Evolutionary conservation across 805 yeast species (phyloP).

Genomic region (Wickerhamomyces strasburgensis): DNA sequence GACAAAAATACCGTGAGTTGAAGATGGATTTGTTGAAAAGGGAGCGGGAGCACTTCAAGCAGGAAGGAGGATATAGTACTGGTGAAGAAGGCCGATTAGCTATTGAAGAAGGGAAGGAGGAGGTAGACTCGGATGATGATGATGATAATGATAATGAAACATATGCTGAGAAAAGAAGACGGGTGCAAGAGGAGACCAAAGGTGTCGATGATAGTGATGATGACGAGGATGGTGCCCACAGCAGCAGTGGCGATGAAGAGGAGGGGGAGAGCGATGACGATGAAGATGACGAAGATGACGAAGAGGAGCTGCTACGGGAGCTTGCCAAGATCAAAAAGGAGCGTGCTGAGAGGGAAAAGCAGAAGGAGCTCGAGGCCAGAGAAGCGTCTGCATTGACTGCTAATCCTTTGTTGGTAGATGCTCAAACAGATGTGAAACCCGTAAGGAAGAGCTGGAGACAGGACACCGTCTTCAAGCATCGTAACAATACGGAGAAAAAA

Average conservation of each 20-base stretch:
- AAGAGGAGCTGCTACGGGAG: conserved; percentile 39
- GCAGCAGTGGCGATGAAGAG: conserved; percentile 31
- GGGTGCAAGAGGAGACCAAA: conserved; percentile 29
- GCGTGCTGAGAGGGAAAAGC: conserved; percentile 24
- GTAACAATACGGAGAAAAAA: conserved; percentile 17
- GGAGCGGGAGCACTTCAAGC: conserved; percentile 17
- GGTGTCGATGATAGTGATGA: conserved; percentile 32
- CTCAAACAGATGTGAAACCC: conserved; percentile 8
- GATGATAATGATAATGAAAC: conserved; percentile 7
- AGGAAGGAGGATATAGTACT: neutral
- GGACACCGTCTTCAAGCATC: conserved; percentile 26
- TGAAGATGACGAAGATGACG: conserved; percentile 37
- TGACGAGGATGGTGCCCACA: conserved; percentile 33
- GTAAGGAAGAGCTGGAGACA: conserved; percentile 31
- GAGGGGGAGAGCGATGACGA: conserved; percentile 19
- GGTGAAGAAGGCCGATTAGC: neutral
- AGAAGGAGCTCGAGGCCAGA: conserved; percentile 24
- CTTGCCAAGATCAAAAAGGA: conserved; percentile 35
- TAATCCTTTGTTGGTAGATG: conserved; percentile 26
- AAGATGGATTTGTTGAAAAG: conserved; percentile 15
- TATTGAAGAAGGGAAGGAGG: conserved; percentile 1
- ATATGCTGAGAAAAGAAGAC: conserved; percentile 12
- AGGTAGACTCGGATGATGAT: conserved; percentile 7
- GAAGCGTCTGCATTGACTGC: conserved; percentile 20
- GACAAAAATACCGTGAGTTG: conserved; percentile 18